phyloP scores from a whole-genome alignment of 2,329 filamentous ascomycete species.

The Fusarium annulatum region DNA sequence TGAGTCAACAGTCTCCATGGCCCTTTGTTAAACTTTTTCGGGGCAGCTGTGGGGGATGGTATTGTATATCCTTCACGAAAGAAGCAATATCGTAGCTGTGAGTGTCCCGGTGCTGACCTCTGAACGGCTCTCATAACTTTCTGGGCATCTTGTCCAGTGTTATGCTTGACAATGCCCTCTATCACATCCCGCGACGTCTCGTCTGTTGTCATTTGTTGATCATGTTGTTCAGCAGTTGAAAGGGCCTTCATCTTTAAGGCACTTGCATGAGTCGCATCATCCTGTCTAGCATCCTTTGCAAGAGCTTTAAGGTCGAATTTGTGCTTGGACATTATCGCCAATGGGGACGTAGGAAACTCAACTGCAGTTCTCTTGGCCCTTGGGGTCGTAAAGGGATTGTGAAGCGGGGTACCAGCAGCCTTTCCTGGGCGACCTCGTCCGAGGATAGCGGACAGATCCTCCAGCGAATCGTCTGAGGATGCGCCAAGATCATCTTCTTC shows the following conservation, averaged over 20 bases:
- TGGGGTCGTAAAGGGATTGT: conserved; percentile 54
- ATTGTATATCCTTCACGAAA: conserved; percentile 54
- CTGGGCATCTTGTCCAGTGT: conserved; percentile 57
- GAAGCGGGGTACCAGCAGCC: conserved; percentile 26
- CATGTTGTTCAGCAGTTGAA: conserved; percentile 36
- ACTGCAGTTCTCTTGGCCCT: conserved; percentile 59
- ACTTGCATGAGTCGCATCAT: conserved; percentile 69
- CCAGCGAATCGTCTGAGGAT: conserved; percentile 68
- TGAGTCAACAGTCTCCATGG: conserved; percentile 63
- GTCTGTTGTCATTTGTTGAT: not conserved
- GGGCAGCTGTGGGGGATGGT: conserved; percentile 41
- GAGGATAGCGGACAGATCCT: conserved; percentile 57
- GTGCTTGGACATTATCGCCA: conserved; percentile 65
- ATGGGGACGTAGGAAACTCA: conserved; percentile 57
- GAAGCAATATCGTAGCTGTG: conserved; percentile 60
- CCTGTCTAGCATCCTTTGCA: conserved; percentile 67
- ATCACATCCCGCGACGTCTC: conserved; percentile 43
- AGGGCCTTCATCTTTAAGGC: conserved; percentile 56
- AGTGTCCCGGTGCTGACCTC: conserved; percentile 56
- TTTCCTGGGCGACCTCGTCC: conserved; percentile 40
- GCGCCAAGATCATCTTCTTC: conserved; percentile 71
- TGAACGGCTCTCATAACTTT: conserved; percentile 62
- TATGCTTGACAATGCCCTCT: conserved; percentile 49
- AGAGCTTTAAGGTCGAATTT: conserved; percentile 73
- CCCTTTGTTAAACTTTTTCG: conserved; percentile 50